A percentile compares a stretch with the other conserved stretches of the same genome.
These are phyloP conservation scores for Corinectria fuckeliana DNA, from an alignment of 2,329 filamentous ascomycete species.

Conservation along the genomic window DNA sequence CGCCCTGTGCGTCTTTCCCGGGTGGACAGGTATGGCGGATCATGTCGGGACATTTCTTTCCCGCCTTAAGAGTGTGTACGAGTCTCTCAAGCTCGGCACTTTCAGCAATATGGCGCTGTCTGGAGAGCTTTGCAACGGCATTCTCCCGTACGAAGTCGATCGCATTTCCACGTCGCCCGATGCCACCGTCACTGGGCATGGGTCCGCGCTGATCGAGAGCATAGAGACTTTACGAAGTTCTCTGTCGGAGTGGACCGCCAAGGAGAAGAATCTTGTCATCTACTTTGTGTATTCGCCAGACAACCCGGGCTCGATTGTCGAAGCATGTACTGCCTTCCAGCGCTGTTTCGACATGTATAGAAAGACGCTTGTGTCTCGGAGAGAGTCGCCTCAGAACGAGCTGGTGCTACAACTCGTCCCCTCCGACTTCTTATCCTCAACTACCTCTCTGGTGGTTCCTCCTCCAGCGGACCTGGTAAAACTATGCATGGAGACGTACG, in stretches of 20 bases:
- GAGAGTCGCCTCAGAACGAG: constrained; percentile 60
- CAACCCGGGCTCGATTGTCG: constrained; percentile 66
- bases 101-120: constrained; percentile 61
- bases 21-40: constrained; percentile 66
- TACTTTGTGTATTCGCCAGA: constrained; percentile 77
- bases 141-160: constrained; percentile 59
- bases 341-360: constrained; percentile 68
- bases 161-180: constrained; percentile 51
- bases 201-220: constrained; percentile 55
- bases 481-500: constrained; percentile 78
- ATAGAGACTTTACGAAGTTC: constrained; percentile 57
- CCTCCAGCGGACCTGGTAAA: constrained; percentile 64
- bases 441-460: constrained; percentile 67
- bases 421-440: constrained; percentile 69
- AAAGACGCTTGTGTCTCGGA: constrained; percentile 51
- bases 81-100: constrained; percentile 73
- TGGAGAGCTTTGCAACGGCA: constrained; percentile 48
- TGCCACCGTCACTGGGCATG: constrained; percentile 49
- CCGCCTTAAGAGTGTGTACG: constrained; percentile 73
- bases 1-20: constrained; percentile 74
- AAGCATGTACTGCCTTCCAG: constrained; percentile 77
- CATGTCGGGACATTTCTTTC: constrained; percentile 70
- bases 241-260: constrained; percentile 49
- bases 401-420: constrained; percentile 81
- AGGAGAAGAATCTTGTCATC: constrained; percentile 71